These are phyloP conservation scores for Typha latifolia DNA, from an alignment of 176 grass and related monocot species.

Conservation along the genomic window DNA sequence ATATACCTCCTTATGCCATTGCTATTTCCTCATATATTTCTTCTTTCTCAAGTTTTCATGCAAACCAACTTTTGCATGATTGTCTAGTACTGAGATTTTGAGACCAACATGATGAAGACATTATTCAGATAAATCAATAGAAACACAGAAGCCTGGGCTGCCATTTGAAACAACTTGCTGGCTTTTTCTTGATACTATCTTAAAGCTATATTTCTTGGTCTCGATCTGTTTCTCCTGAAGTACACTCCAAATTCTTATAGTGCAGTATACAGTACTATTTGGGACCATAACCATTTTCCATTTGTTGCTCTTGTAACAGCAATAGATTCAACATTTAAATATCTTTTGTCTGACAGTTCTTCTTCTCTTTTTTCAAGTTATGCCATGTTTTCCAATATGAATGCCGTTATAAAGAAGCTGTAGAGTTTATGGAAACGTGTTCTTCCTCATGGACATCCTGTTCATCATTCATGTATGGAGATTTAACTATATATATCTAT, in stretches of 20 bases:
- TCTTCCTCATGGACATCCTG: slow-evolving; percentile 43
- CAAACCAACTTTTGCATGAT: no score
- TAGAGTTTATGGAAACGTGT: slow-evolving; percentile 60
- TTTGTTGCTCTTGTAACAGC: neutral
- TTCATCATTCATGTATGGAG: slow-evolving; percentile 60
- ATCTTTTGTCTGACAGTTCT: slow-evolving; percentile 6
- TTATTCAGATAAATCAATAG: no score
- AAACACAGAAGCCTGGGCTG: no score
- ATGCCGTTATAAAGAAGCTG: slow-evolving; percentile 64
- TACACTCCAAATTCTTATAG: no score
- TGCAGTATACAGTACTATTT: no score
- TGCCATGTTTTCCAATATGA: slow-evolving; percentile 75
- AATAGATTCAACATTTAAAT: neutral
- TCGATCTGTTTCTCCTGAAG: no score
- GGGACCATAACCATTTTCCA: no score
- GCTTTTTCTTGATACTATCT: no score
- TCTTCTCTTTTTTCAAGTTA: slow-evolving; percentile 24
- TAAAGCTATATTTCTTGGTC: no score
- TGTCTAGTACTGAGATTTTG: no score
- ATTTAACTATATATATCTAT: neutral
- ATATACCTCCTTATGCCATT: neutral
- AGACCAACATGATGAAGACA: no score
- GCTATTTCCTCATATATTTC: neutral
- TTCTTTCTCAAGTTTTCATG: neutral
- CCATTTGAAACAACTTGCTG: no score